Percentiles rank a stretch among this genome's conserved stretches.
These are phyloP conservation scores for Leccinum arenicola DNA, from an alignment of 768 basidiomycete genomes.

Conservation along the genomic window DNA sequence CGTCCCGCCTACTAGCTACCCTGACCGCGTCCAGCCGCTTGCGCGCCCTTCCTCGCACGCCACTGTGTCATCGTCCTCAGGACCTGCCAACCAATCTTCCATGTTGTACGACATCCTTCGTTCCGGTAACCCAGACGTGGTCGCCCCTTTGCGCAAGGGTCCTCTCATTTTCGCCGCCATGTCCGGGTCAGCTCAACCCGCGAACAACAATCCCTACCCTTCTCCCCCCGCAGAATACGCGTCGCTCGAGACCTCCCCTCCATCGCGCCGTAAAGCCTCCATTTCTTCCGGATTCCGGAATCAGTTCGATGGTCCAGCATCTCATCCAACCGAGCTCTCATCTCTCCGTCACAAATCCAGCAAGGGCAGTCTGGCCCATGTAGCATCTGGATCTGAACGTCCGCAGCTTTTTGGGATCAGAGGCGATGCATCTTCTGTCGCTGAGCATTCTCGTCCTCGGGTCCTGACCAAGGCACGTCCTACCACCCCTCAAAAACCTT, in stretches of 20 bases:
- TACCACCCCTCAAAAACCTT: conserved; percentile 30
- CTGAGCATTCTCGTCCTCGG: conserved; percentile 21
- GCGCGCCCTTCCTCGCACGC: conserved; percentile 9
- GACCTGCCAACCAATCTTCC: not conserved
- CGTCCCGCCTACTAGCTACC: conserved; percentile 22
- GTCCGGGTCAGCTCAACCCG: conserved; percentile 28
- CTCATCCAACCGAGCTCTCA: conserved; percentile 14
- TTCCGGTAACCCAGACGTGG: conserved; percentile 14
- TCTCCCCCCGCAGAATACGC: conserved; percentile 28
- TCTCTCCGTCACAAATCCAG: conserved; percentile 16
- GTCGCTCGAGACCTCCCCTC: conserved; percentile 5
- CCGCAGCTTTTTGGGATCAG: conserved; percentile 2
- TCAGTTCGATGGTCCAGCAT: not conserved
- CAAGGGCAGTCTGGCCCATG: conserved; percentile 9
- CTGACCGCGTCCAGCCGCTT: conserved; percentile 9
- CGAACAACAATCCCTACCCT: conserved; percentile 19
- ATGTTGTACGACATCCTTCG: conserved; percentile 24
- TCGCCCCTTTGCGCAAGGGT: conserved; percentile 38
- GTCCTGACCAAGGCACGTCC: conserved; percentile 33
- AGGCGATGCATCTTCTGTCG: conserved; percentile 3
- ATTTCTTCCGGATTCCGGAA: conserved; percentile 1
- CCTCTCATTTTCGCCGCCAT: conserved; percentile 66
- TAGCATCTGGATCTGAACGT: conserved; percentile 12
- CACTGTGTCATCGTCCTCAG: not conserved
- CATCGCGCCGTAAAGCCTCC: conserved; percentile 2